Evolutionary conservation across 2,329 filamentous ascomycete species (phyloP), one percentile per base, ranked within the genome.

Genomic region (Apiospora hydei): DNA sequence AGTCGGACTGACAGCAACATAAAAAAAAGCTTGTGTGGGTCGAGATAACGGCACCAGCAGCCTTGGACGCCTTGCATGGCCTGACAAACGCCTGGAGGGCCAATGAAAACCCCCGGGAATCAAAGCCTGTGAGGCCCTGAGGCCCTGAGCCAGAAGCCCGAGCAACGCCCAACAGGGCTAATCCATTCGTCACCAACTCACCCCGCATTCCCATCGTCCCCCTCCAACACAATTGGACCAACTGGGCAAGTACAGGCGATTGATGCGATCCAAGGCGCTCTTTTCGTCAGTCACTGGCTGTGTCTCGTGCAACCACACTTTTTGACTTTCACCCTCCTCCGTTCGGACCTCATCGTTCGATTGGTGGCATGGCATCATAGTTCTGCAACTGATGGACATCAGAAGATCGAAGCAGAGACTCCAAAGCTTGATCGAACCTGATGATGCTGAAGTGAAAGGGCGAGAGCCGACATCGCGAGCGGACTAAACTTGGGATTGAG

Each of bases 311-410:
- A 18, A 34, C 51, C 51, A 57, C 51, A 57, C 51, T 21, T 57
- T 57, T 8, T 16, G n/a, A 16, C 30, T 34, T n/a, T 6, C 30
- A 41, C 57, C 8, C 53, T 34, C 53, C 51, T 61, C 53, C 4
- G 30, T 61, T 38, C 53, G 53, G 53, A n/a, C 21, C 18, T 41
- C 57, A 64, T 64, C 57, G 57, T 64, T 64, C 57, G 57, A 64
- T 64, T n/a, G 34, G 57, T 64, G 57, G 57, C 57, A 64, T 64
- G 30, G 57, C 57, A 64, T 64, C 57, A 64, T 64, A 64, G 57
- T 11, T 64, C 57, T 64, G 34, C 57, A 64, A 64, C 57, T n/a
- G 57, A 41, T 41, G 57, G 34, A 64, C 57, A 64, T 64, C 57
- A 64, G 34, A 64, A 41, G 30, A 64, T 41, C 30, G 57, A n/a